Percentiles rank a stretch among this genome's conserved stretches.
phyloP scores from a whole-genome alignment of 2,329 filamentous ascomycete species.

The Talaromyces sp. region DNA sequence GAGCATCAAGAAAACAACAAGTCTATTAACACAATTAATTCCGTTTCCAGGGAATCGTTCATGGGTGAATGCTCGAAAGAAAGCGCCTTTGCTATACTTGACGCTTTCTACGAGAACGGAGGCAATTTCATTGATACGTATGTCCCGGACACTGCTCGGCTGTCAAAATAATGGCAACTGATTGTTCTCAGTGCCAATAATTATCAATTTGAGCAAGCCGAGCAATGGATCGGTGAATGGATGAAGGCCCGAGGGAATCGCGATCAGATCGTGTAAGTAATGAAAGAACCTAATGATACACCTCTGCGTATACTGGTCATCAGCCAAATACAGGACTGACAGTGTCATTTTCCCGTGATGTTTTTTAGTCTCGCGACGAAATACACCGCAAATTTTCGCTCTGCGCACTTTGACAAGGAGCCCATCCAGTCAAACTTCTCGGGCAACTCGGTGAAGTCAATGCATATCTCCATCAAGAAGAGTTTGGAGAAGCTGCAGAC shows the following conservation, averaged over 20 bases:
- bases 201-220: constrained; percentile 63
- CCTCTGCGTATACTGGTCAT: too few relatives aligned
- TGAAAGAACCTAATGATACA: too few relatives aligned
- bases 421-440: constrained; percentile 39
- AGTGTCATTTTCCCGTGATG: background rate
- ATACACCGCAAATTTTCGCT: constrained; percentile 57
- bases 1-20: background rate
- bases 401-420: constrained; percentile 38
- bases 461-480: constrained; percentile 43
- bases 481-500: constrained; percentile 49
- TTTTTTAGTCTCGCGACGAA: constrained; percentile 59
- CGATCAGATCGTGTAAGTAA: constrained; percentile 57
- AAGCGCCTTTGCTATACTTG: constrained; percentile 60
- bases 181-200: constrained; percentile 50
- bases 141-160: background rate
- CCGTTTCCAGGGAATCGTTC: constrained; percentile 33
- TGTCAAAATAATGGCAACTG: background rate
- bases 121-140: constrained; percentile 71
- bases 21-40: background rate
- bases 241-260: constrained; percentile 60
- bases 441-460: constrained; percentile 44
- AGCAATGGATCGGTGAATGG: constrained; percentile 67
- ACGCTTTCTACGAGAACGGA: constrained; percentile 61
- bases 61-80: constrained; percentile 65
- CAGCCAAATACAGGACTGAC: background rate